Conservation (phyloP, 495 filamentous ascomycete genomes). For the Bombardia bombarda region DNA sequence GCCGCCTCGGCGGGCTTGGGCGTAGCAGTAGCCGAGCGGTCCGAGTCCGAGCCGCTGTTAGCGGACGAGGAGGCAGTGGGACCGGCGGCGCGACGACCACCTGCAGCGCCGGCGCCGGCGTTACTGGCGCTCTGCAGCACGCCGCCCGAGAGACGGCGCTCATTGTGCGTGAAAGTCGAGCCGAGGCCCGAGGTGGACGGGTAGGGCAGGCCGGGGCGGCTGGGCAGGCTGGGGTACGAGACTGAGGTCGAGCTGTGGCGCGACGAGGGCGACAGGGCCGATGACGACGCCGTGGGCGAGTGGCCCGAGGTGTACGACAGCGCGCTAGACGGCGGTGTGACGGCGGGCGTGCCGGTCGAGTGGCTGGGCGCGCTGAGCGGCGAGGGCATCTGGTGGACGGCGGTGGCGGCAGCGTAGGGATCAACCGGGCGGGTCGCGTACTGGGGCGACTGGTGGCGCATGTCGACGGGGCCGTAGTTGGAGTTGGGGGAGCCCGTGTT, state of each 20-base stretch:
- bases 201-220: constrained; percentile 49
- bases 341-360: constrained; percentile 64
- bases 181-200: constrained; percentile 72
- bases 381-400: constrained; percentile 48
- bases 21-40: too few relatives aligned
- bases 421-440: constrained; percentile 37
- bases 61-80: not conserved
- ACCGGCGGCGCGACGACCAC: not conserved
- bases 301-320: constrained; percentile 80
- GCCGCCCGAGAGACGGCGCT: constrained; percentile 77
- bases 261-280: constrained; percentile 56
- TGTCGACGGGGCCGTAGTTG: constrained; percentile 40
- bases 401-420: constrained; percentile 49
- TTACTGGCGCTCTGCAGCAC: constrained; percentile 67
- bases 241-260: constrained; percentile 51
- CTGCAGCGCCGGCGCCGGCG: constrained; percentile 26
- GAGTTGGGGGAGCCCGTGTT: constrained; percentile 53
- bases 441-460: constrained; percentile 68
- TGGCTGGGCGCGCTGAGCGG: constrained; percentile 53
- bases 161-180: constrained; percentile 69
- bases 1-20: constrained; percentile 39
- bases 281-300: constrained; percentile 64
- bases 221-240: constrained; percentile 72
- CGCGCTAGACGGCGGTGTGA: constrained; percentile 84
- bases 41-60: constrained; percentile 44